Percentiles rank a stretch among this genome's conserved stretches.
phyloP scores from a whole-genome alignment of 768 basidiomycete species.

The Porphyrellus cyaneotinctus region DNA sequence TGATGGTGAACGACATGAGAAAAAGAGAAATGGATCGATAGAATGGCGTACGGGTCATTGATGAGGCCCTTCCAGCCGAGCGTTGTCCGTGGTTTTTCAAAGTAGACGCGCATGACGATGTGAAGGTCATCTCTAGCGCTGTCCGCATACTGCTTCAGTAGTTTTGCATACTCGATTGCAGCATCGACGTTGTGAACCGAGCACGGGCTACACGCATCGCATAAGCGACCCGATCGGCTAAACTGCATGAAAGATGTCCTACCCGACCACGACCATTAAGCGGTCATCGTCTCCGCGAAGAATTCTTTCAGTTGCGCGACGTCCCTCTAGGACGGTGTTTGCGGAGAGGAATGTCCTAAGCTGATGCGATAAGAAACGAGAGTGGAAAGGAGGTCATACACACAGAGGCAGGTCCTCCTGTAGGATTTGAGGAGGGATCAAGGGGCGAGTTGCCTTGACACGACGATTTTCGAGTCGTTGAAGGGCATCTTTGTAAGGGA shows the following conservation, averaged over 20 bases:
- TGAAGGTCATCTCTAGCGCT: slow-evolving; percentile 77
- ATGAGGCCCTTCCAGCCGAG: slow-evolving; percentile 99
- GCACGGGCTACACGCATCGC: slow-evolving; percentile 60
- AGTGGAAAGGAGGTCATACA: slow-evolving; percentile 14
- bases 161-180: slow-evolving; percentile 81
- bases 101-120: slow-evolving; percentile 98
- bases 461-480: slow-evolving; percentile 80
- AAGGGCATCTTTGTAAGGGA: slow-evolving; percentile 77
- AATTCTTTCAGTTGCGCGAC: slow-evolving; percentile 71
- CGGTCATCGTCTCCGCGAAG: slow-evolving; percentile 80
- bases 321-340: slow-evolving; percentile 86
- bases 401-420: slow-evolving; percentile 91
- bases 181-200: slow-evolving; percentile 89
- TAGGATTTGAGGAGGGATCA: slow-evolving; percentile 93
- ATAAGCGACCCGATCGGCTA: slow-evolving; percentile 6
- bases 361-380: background rate
- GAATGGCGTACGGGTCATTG: slow-evolving; percentile 68
- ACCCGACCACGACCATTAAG: slow-evolving; percentile 89
- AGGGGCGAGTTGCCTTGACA: slow-evolving; percentile 80
- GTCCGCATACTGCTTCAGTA: slow-evolving; percentile 77
- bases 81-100: slow-evolving; percentile 94
- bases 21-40: background rate
- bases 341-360: slow-evolving; percentile 72
- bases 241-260: slow-evolving; percentile 17
- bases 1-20: slow-evolving; percentile 4